Evolutionary conservation across 805 yeast species (phyloP).

Genomic region (Metschnikowia picachoensis): DNA sequence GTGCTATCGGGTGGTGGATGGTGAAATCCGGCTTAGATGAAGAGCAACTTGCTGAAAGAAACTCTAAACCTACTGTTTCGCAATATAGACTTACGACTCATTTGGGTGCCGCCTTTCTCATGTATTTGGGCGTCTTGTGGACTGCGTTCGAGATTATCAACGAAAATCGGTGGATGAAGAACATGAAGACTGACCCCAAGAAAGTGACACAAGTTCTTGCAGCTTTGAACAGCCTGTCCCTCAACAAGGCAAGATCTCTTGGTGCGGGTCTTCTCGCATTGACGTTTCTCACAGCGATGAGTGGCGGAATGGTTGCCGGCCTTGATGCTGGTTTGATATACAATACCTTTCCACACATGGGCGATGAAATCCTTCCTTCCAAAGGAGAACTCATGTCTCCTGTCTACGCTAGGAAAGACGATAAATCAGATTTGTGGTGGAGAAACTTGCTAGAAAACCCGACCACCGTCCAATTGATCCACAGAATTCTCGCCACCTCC

Average conservation of each 20-base stretch:
- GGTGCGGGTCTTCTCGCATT: slow-evolving; percentile 58
- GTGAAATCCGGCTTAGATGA: slow-evolving; percentile 91
- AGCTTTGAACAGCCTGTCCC: slow-evolving; percentile 56
- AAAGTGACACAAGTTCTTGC: slow-evolving; percentile 51
- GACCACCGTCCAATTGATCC: slow-evolving; percentile 89
- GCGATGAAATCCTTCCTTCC: slow-evolving; percentile 74
- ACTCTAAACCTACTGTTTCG: slow-evolving; percentile 94
- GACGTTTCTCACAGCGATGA: slow-evolving; percentile 87
- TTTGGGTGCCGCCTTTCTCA: slow-evolving; percentile 84
- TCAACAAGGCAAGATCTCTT: slow-evolving; percentile 53
- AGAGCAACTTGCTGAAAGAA: slow-evolving; percentile 69
- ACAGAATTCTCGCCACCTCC: slow-evolving; percentile 78
- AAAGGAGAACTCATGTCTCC: slow-evolving; percentile 74
- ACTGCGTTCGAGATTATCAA: slow-evolving; percentile 81
- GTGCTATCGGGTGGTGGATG: slow-evolving; percentile 99
- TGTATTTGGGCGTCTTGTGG: slow-evolving; percentile 86
- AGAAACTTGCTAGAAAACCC: slow-evolving; percentile 94
- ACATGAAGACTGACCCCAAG: slow-evolving; percentile 45
- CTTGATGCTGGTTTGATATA: slow-evolving; percentile 95
- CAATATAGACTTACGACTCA: slow-evolving; percentile 94
- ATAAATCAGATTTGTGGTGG: slow-evolving; percentile 78
- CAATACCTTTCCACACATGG: slow-evolving; percentile 97
- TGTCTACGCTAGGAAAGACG: slow-evolving; percentile 61
- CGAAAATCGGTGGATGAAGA: slow-evolving; percentile 61
- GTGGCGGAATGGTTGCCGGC: slow-evolving; percentile 98